Evolutionary conservation across 1,139 yeast genomes (phyloP).

Genomic region (Pneumocystis canis): DNA sequence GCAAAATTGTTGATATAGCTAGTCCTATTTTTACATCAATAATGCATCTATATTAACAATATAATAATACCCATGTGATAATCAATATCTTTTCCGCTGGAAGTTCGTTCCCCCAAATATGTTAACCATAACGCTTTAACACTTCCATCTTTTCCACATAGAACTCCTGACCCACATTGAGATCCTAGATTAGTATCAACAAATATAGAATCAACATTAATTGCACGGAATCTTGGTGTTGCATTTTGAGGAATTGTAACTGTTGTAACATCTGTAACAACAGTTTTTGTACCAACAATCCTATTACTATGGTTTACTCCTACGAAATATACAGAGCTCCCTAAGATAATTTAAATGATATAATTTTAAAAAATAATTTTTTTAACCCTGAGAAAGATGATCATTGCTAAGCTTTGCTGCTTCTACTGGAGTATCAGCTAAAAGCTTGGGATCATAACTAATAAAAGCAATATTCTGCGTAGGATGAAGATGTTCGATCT

Average conservation of each 20-base stretch:
- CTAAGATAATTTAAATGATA: not conserved
- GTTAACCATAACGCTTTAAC: constrained; percentile 76
- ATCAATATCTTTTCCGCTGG: constrained; percentile 40
- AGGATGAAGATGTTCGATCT: constrained; percentile 60
- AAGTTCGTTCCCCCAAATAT: constrained; percentile 56
- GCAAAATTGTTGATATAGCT: not conserved
- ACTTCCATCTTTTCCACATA: constrained; percentile 66
- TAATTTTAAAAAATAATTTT: not conserved
- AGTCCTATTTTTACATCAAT: not conserved
- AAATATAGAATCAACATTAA: constrained; percentile 63
- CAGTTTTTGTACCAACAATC: constrained; percentile 59
- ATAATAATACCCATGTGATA: constrained; percentile 72
- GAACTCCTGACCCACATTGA: constrained; percentile 67
- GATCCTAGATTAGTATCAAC: constrained; percentile 59
- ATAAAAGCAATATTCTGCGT: constrained; percentile 73
- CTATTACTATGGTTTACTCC: constrained; percentile 66
- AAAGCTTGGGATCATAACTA: constrained; percentile 64
- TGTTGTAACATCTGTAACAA: constrained; percentile 61
- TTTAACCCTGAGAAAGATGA: constrained; percentile 59
- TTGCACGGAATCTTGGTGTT: constrained; percentile 68
- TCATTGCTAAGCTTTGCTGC: constrained; percentile 48
- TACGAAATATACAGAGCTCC: constrained; percentile 43
- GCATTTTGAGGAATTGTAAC: constrained; percentile 56
- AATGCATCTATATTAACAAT: not conserved
- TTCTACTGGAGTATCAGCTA: constrained; percentile 39